Conservation (phyloP, 345 rosid genomes). For the Camelina neglecta region DNA sequence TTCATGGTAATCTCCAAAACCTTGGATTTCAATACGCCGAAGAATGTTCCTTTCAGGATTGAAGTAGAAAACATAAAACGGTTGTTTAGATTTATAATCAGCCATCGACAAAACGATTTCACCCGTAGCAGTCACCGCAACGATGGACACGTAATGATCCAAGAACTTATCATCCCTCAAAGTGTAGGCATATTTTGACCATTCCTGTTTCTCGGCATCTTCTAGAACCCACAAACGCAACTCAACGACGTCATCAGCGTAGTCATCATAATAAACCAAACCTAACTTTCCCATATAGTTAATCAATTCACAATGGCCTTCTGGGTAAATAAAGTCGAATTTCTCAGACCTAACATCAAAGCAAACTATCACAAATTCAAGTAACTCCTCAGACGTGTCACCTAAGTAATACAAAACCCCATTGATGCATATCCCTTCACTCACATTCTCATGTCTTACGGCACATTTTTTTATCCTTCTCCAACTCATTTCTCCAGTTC, state of each 20-base stretch:
- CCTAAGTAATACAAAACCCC: not conserved
- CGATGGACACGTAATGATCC: not conserved
- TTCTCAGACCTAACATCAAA: conserved; percentile 2
- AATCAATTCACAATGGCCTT: not conserved
- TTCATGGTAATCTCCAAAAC: not conserved
- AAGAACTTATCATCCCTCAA: not conserved
- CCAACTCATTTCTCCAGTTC: not conserved
- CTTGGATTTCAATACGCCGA: not conserved
- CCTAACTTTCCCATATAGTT: conserved; percentile 19
- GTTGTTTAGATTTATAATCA: not conserved
- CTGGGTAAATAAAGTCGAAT: not conserved
- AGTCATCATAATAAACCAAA: conserved; percentile 8
- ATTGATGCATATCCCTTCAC: not conserved
- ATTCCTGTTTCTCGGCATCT: not conserved
- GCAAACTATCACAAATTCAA: not conserved
- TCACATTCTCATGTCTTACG: not conserved
- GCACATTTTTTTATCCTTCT: not conserved
- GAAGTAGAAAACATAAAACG: not conserved
- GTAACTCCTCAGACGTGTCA: not conserved
- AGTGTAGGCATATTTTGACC: not conserved
- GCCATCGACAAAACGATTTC: not conserved
- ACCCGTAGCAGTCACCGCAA: not conserved
- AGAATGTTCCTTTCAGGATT: not conserved
- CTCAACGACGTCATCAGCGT: not conserved
- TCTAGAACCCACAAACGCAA: not conserved